These are phyloP conservation scores for Solanum hybrid DNA, from an alignment of 305 asterid genomes.

Conservation along the genomic window DNA sequence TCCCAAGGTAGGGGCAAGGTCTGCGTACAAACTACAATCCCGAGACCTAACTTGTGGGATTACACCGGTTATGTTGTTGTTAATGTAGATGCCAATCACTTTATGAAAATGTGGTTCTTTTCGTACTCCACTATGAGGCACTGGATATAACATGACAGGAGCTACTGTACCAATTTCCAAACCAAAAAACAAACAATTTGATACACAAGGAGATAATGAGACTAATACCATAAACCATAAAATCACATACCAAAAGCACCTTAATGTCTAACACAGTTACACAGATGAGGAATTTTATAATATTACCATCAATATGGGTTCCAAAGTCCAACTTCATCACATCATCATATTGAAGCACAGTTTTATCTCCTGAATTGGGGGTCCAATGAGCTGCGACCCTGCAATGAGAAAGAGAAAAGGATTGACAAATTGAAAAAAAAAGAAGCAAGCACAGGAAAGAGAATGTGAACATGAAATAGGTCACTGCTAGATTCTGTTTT, in stretches of 20 bases:
- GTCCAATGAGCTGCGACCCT: slow-evolving; percentile 99
- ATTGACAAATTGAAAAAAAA: not conserved
- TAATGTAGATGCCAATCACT: not conserved
- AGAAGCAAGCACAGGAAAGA: not conserved
- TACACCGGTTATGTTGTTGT: not conserved
- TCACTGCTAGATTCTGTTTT: not conserved
- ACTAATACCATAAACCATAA: not conserved
- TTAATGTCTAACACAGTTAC: not conserved
- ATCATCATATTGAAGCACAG: slow-evolving; percentile 90
- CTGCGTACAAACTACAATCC: not conserved
- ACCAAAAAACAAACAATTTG: not conserved
- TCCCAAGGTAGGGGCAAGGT: not conserved
- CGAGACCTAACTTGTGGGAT: not conserved
- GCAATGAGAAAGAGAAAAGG: slow-evolving; percentile 4
- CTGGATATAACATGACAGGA: not conserved
- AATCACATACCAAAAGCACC: not conserved
- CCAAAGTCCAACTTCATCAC: slow-evolving; percentile 98
- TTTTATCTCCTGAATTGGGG: slow-evolving; percentile 84
- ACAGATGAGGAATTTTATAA: not conserved
- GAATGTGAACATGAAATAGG: not conserved
- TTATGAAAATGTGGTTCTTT: not conserved
- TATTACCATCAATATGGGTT: slow-evolving; percentile 85
- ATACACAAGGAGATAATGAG: not conserved
- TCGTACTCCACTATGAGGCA: not conserved
- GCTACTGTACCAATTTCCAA: not conserved